A percentile compares a stretch with the other conserved stretches of the same genome.
phyloP scores from a whole-genome alignment of 257 asterid species.

The Ehretia macrophylla region DNA sequence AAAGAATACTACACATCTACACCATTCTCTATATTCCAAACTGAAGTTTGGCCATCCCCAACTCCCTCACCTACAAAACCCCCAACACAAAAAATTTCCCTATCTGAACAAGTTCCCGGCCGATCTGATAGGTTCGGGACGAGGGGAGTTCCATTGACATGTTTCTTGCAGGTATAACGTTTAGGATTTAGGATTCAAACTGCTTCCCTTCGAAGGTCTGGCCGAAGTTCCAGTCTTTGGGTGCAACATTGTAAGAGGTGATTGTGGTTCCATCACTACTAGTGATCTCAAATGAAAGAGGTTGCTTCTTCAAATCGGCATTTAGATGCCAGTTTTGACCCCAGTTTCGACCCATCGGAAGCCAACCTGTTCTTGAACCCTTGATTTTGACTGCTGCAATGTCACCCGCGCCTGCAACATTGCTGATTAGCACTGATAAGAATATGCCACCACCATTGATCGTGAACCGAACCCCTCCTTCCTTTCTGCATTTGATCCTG shows the following conservation, averaged over 20 bases:
- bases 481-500: conserved; percentile 60
- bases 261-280: conserved; percentile 40
- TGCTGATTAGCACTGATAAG: conserved; percentile 49
- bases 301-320: conserved; percentile 49
- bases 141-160: background rate
- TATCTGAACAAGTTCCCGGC: background rate
- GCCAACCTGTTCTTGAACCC: conserved; percentile 43
- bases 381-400: conserved; percentile 41
- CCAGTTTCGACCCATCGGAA: conserved; percentile 66
- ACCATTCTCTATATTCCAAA: no score
- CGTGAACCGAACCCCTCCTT: conserved; percentile 58
- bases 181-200: conserved; percentile 33
- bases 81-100: background rate
- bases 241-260: conserved; percentile 48
- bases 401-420: conserved; percentile 63
- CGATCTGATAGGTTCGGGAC: background rate
- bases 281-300: conserved; percentile 59
- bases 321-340: conserved; percentile 67
- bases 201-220: conserved; percentile 69
- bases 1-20: no score
- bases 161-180: background rate
- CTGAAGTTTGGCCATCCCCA: no score
- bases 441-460: conserved; percentile 46
- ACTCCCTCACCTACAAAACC: background rate
- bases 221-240: conserved; percentile 50